These are phyloP conservation scores for Spiromastix sp. DNA, from an alignment of 2,329 filamentous ascomycete genomes.

Conservation along the genomic window DNA sequence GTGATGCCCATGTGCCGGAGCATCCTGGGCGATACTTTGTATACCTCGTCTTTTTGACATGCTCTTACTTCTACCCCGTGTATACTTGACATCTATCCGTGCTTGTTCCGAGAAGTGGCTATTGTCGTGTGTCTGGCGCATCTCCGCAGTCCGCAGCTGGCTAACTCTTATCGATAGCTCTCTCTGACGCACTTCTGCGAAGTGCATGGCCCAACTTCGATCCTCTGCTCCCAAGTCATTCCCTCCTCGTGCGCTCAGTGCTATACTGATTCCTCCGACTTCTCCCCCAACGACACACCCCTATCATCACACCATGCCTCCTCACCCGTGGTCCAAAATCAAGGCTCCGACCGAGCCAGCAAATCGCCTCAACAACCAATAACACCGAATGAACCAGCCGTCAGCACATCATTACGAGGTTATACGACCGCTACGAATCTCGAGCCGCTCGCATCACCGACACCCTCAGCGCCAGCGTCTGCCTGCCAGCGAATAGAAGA, in stretches of 20 bases:
- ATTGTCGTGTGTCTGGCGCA: not conserved
- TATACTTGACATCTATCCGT: not conserved
- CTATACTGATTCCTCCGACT: constrained; percentile 28
- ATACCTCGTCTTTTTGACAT: not conserved
- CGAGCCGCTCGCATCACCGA: constrained; percentile 14
- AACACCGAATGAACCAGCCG: constrained; percentile 6
- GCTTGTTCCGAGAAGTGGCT: not conserved
- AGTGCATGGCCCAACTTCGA: constrained; percentile 51
- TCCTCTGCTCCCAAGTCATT: constrained; percentile 50
- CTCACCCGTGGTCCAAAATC: constrained; percentile 13
- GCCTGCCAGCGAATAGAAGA: constrained; percentile 33
- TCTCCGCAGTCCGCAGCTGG: constrained; percentile 5
- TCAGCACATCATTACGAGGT: constrained; percentile 8
- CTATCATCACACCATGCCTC: constrained; percentile 21
- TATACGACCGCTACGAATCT: constrained; percentile 7
- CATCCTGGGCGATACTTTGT: not conserved
- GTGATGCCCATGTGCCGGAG: not conserved
- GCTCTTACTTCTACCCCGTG: not conserved
- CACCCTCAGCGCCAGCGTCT: constrained; percentile 10
- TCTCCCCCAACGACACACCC: constrained; percentile 33
- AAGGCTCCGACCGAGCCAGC: constrained; percentile 10
- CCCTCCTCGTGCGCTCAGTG: constrained; percentile 46
- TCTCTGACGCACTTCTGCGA: constrained; percentile 55
- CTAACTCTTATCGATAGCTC: constrained; percentile 32
- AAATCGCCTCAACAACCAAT: constrained; percentile 11